Conservation (phyloP, 2,329 filamentous ascomycete species). For the Fusarium nurragi region DNA sequence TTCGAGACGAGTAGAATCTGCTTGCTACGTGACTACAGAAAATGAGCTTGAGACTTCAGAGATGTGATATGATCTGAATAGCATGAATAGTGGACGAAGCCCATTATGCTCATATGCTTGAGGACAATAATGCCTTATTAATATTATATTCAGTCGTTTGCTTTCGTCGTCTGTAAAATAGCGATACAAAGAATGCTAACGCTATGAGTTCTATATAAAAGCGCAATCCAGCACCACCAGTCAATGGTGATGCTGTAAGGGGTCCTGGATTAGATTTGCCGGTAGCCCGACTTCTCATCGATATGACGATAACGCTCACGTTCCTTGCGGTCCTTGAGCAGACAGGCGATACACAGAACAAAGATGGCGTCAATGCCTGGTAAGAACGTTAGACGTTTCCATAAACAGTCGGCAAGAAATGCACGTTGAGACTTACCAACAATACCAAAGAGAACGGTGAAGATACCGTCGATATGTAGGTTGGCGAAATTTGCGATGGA, state of each 20-base stretch:
- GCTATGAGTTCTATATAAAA: slow-evolving; percentile 7
- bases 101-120: neutral
- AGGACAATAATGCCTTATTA: slow-evolving; percentile 20
- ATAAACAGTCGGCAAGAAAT: neutral
- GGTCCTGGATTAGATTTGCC: slow-evolving; percentile 53
- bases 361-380: slow-evolving; percentile 71
- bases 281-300: slow-evolving; percentile 76
- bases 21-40: neutral
- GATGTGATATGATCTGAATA: neutral
- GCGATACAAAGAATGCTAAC: slow-evolving; percentile 13
- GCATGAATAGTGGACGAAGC: neutral
- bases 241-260: slow-evolving; percentile 6
- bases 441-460: slow-evolving; percentile 82
- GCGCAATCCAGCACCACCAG: slow-evolving; percentile 1
- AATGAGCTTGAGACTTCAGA: slow-evolving; percentile 2
- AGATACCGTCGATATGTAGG: slow-evolving; percentile 76
- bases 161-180: slow-evolving; percentile 25
- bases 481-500: slow-evolving; percentile 76
- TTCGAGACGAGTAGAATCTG: slow-evolving; percentile 5
- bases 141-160: slow-evolving; percentile 25
- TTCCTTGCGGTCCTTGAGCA: slow-evolving; percentile 84
- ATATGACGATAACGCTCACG: slow-evolving; percentile 81
- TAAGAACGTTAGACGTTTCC: slow-evolving; percentile 1
- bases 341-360: slow-evolving; percentile 75
- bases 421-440: slow-evolving; percentile 62